These are phyloP conservation scores for Urostyla sp. DNA, from an alignment of 73 alveolate species.

Conservation along the genomic window DNA sequence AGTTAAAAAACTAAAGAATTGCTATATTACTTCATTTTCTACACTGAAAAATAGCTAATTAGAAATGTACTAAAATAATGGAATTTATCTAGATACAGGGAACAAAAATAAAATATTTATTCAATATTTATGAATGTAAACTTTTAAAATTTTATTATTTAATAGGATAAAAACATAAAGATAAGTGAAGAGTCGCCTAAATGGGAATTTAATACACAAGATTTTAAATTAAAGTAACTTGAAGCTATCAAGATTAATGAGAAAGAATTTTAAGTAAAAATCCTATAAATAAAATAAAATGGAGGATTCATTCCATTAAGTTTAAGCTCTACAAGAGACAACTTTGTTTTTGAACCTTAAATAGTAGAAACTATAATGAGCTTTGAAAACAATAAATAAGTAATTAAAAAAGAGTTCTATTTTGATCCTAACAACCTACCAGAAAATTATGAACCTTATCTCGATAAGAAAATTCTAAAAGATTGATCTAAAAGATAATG, in stretches of 20 bases:
- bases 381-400: slow-evolving; percentile 13
- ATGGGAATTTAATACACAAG: not conserved
- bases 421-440: slow-evolving; percentile 80
- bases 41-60: slow-evolving; percentile 62
- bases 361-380: slow-evolving; percentile 20
- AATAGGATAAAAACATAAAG: not conserved
- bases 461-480: not conserved
- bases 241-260: slow-evolving; percentile 34
- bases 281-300: not conserved
- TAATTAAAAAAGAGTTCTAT: slow-evolving; percentile 67
- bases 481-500: not conserved
- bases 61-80: slow-evolving; percentile 49
- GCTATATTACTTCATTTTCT: slow-evolving; percentile 58
- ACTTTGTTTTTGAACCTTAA: slow-evolving; percentile 79
- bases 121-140: not conserved
- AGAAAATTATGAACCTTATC: slow-evolving; percentile 52
- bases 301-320: slow-evolving; percentile 60
- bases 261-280: not conserved
- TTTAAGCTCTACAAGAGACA: slow-evolving; percentile 81
- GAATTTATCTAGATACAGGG: slow-evolving; percentile 59
- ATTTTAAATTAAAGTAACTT: slow-evolving; percentile 13
- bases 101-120: not conserved
- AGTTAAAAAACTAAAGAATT: slow-evolving; percentile 37
- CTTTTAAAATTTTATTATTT: not conserved
- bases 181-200: not conserved